Evolutionary conservation across 2,329 filamentous ascomycete species (phyloP).

Genomic region (Pseudocercospora macadamiae): DNA sequence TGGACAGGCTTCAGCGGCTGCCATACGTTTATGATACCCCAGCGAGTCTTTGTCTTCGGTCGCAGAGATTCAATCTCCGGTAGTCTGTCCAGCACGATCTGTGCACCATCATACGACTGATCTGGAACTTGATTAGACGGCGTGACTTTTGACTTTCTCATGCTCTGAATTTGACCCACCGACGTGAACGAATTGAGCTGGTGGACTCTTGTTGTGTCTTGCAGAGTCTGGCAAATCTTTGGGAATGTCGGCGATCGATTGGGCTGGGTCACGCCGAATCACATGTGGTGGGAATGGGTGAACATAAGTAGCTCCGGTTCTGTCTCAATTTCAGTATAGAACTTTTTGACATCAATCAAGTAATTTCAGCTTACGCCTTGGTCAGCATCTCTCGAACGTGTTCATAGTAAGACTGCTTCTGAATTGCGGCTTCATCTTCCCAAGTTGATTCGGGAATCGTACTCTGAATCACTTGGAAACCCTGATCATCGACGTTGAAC

Average conservation of each 20-base stretch:
- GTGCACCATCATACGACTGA: conserved; percentile 12
- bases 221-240: conserved; percentile 6
- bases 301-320: conserved; percentile 10
- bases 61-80: background rate
- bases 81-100: background rate
- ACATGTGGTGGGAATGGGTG: conserved; percentile 5
- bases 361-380: conserved; percentile 1
- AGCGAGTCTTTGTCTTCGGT: background rate
- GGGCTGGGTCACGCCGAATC: conserved; percentile 3
- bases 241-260: background rate
- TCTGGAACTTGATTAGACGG: too few species aligned
- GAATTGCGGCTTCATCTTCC: background rate
- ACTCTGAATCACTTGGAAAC: conserved; percentile 12
- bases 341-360: background rate
- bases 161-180: background rate
- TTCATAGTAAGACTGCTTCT: background rate
- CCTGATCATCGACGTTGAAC: conserved; percentile 10
- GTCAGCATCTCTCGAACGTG: conserved; percentile 14
- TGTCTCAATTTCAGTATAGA: background rate
- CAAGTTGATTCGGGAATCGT: background rate
- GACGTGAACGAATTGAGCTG: conserved; percentile 9
- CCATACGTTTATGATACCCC: conserved; percentile 26
- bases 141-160: background rate
- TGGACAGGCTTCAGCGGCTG: conserved; percentile 20
- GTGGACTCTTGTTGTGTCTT: background rate